Base-by-base conservation (phyloP, 768 basidiomycete species). In the Cubamyces sp. region DNA sequence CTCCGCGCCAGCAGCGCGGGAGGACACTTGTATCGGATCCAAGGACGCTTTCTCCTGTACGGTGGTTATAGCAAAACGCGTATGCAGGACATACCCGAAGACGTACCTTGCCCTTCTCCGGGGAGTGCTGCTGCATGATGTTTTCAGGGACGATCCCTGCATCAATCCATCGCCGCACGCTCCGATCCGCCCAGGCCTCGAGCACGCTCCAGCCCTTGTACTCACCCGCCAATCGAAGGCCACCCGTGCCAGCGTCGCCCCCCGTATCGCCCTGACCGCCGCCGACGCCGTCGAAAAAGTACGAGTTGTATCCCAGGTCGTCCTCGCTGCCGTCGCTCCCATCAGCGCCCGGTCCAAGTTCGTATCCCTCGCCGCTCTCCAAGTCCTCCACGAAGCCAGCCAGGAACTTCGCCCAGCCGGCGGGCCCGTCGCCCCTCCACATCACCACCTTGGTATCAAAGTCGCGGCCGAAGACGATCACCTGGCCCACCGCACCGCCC, bases 401-500 rank as follows among this genome's bases (percentile, higher is more conserved):
- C 54, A 98, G 76, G 94, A 95, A 99, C 69, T 87, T 87, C 39
- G 93, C 97, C 96, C 97, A 99, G 4, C 96, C 97, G 11, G 84
- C 87, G 16, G 84, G 82, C 8, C 95, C 94, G 60, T 98, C 94
- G 8, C 97, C 97, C 54, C 84, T 81, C 87, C 90, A 98, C 48
- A 98, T 79, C 43, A 98, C 96, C 40, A 97, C 92, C 73, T 99
- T 99, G 12, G 94, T 91, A 75, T 99, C 97, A 74, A 98, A 98
- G 72, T 98, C 97, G 53, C 97, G 85, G n/a, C 97, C 97, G 73
- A 98, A 99, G 51, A 98, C 88, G 60, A 99, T 97, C 49, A 98
- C 96, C 73, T 99, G 97, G 6, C 97, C 97, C 57, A 82, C 79
- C 9, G 82, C 77, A 46, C 94, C 95, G 49, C 77, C 76, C 70